Base-by-base conservation (phyloP, 2,329 filamentous ascomycete species). In the Erysiphe pulchra region DNA sequence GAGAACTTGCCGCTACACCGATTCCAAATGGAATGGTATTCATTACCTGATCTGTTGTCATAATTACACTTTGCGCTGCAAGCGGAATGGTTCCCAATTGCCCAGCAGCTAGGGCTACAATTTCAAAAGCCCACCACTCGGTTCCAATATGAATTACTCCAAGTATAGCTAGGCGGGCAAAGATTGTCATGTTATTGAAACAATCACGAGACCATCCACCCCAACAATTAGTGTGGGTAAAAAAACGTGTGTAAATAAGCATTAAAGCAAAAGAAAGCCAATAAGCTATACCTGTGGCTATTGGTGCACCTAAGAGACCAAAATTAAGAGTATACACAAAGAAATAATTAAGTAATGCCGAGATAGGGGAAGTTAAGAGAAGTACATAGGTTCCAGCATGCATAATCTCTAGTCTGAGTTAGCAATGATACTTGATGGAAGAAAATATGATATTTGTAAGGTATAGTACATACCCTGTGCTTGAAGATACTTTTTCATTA, bases 121-220 rank as follows among this genome's bases (percentile, higher is more conserved):
- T 87, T 61, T 92, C 84, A 54, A 92, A 92, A 0, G 84, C 85
- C 84, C 84, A 92, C 84, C 83, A 92, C 61, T 92, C 85, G 0
- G 83, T 90, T 3, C 82, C 85, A 5, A 92, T 80, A 51, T 92
- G 84, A 3, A 92, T 62, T 38, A 92, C 67, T 0, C 84, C 85
- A 0, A 92, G 65, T 13, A 79, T 60, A 0, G 84, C 81, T 3
- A 92, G 71, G 10, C 75, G 73, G 1, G 80, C 68, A 57, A 92
- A 92, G 0, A 75, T 74, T 14, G 70, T 62, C 14, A 80, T 65
- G 53, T 86, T 80, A 1, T 69, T 64, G n/a, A 80, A 57, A 1
- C 77, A 78, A 42, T 68, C 69, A 4, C 67, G 65, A 7, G 71
- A 71, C 59, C 75, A 75, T 0, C 84, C 84, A 41, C 78, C 80